Conservation (phyloP, 805 yeast species). For the Saccharomycodes ludwigii region DNA sequence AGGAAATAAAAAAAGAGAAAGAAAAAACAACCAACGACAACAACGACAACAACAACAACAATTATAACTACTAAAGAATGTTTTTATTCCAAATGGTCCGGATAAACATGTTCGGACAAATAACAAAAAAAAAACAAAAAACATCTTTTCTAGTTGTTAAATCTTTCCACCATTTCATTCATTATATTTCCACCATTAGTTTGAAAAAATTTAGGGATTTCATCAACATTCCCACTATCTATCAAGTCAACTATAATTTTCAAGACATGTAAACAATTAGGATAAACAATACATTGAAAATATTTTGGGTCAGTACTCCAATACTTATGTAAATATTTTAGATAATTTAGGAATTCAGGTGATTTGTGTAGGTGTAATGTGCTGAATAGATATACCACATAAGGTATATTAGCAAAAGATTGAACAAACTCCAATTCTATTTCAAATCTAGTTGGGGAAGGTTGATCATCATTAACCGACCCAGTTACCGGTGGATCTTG, state of each 20-base stretch:
- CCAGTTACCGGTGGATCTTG: slow-evolving; percentile 53
- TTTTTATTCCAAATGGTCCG: no score
- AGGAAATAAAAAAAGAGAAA: no score
- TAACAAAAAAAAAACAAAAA: not conserved
- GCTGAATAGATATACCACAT: slow-evolving; percentile 77
- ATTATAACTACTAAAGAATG: no score
- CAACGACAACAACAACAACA: no score
- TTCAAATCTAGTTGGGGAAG: slow-evolving; percentile 42
- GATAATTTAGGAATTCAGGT: slow-evolving; percentile 53
- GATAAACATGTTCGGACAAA: slow-evolving; percentile 2
- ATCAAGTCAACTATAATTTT: slow-evolving; percentile 34
- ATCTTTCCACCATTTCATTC: slow-evolving; percentile 67
- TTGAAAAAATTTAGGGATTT: slow-evolving; percentile 37
- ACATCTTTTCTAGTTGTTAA: slow-evolving; percentile 26
- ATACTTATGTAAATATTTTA: slow-evolving; percentile 63
- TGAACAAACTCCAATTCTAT: slow-evolving; percentile 62
- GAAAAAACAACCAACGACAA: no score
- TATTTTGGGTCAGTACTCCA: slow-evolving; percentile 50
- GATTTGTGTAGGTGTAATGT: slow-evolving; percentile 61
- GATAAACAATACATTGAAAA: slow-evolving; percentile 43
- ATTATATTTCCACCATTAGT: slow-evolving; percentile 27
- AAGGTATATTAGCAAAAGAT: slow-evolving; percentile 80
- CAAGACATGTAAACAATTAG: slow-evolving; percentile 76
- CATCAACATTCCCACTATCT: slow-evolving; percentile 30
- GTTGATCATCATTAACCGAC: slow-evolving; percentile 81